These are phyloP conservation scores for Solanum piurae DNA, from an alignment of 257 asterid species.

Conservation along the genomic window DNA sequence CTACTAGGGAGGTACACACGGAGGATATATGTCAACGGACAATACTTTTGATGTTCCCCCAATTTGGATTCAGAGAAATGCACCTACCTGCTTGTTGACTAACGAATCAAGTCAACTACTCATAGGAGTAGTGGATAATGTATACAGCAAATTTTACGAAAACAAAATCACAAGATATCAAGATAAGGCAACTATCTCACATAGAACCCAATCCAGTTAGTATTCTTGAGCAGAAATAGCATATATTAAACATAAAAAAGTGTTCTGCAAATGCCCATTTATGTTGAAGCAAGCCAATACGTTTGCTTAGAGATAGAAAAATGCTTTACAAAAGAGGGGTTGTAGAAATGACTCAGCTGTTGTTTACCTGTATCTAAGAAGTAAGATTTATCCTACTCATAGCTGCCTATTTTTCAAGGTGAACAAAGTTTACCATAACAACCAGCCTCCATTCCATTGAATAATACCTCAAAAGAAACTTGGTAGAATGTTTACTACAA, in stretches of 20 bases:
- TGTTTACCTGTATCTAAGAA: not conserved
- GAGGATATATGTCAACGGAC: not conserved
- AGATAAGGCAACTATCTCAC: not conserved
- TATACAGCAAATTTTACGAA: not conserved
- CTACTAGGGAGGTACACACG: not conserved
- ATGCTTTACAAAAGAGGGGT: not conserved
- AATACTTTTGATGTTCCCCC: not conserved
- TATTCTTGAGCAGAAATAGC: not conserved
- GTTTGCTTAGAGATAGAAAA: not conserved
- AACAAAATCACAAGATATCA: not conserved
- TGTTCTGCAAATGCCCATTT: not conserved
- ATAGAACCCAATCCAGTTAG: not conserved
- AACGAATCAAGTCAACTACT: not conserved
- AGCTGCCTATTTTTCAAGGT: not conserved
- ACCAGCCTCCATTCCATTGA: not conserved
- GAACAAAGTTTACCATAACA: not conserved
- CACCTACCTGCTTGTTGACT: not conserved
- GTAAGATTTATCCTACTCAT: not conserved
- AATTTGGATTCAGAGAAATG: not conserved
- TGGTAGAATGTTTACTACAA: not conserved
- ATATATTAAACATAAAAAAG: not conserved
- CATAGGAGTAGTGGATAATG: not conserved
- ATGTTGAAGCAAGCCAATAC: not conserved
- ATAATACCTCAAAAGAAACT: not conserved
- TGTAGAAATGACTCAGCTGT: not conserved